phyloP scores from a whole-genome alignment of 2,329 filamentous ascomycete species.

The Stromatinia cepivora region DNA sequence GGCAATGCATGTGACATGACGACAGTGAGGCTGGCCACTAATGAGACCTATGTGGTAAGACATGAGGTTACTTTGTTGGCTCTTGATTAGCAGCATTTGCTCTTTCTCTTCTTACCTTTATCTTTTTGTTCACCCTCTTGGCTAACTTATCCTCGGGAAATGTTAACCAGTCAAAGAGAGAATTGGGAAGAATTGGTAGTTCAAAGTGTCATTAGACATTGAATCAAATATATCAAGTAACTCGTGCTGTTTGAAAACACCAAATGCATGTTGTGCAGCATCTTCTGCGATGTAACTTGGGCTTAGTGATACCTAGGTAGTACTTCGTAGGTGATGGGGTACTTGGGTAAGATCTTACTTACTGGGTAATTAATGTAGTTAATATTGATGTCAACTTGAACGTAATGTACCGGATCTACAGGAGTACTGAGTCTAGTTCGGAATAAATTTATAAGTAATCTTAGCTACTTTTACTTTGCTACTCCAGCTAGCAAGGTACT shows the following conservation, averaged over 20 bases:
- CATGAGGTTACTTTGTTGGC: background rate
- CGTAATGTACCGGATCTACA: too few species aligned
- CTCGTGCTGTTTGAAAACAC: background rate
- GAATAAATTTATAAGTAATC: too few species aligned
- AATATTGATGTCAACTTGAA: too few species aligned
- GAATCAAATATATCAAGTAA: background rate
- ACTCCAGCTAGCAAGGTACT: too few species aligned
- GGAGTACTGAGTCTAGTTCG: too few species aligned
- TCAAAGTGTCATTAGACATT: background rate
- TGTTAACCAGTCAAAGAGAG: background rate
- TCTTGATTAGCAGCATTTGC: background rate
- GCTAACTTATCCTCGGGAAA: background rate
- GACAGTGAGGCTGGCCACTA: background rate
- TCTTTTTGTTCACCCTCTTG: background rate
- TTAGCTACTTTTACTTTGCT: too few species aligned
- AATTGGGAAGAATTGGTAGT: background rate
- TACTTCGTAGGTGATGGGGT: background rate
- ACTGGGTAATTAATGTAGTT: too few species aligned
- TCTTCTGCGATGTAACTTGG: conserved; percentile 6
- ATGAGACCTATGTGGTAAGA: background rate
- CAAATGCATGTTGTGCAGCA: background rate
- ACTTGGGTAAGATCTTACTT: too few species aligned
- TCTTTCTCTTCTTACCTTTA: background rate
- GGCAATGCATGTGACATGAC: conserved; percentile 5
- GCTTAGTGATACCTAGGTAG: background rate